These are phyloP conservation scores for Mychonastes homosphaera DNA, from an alignment of 139 green algal genomes.

Conservation along the genomic window DNA sequence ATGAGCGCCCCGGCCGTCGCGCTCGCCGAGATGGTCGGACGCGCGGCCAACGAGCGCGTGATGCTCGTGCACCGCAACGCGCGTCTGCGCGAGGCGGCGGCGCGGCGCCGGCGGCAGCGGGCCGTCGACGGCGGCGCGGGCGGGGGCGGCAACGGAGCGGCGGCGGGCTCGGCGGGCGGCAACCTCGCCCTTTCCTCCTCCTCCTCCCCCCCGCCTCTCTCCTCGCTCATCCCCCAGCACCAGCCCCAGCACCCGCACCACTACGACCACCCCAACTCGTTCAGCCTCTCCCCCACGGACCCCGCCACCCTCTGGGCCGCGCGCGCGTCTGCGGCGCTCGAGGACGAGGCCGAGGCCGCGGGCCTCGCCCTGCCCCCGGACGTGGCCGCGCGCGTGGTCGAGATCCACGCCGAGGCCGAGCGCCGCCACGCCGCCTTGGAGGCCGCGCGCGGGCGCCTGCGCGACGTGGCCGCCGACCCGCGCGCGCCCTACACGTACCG, in stretches of 20 bases:
- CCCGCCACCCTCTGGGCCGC: neutral
- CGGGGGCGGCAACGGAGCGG: neutral
- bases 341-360: neutral
- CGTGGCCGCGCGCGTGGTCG: too few relatives aligned
- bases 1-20: neutral
- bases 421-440: too few relatives aligned
- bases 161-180: neutral
- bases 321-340: neutral
- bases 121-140: neutral
- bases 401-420: too few relatives aligned
- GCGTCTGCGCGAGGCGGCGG: neutral
- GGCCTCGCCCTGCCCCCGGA: too few relatives aligned
- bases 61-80: constrained; percentile 5
- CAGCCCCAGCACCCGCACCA: neutral
- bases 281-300: neutral
- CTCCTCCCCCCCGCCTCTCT: too few relatives aligned
- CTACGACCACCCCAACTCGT: neutral
- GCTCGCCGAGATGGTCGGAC: constrained; percentile 3
- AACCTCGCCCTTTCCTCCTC: too few relatives aligned
- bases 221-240: too few relatives aligned
- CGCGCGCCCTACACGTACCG: too few relatives aligned
- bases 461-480: too few relatives aligned
- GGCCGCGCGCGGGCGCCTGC: too few relatives aligned
- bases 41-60: constrained; percentile 7
- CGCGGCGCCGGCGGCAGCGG: neutral